Evolutionary conservation across 2,329 filamentous ascomycete species (phyloP), one percentile per base, ranked within the genome.

Genomic region (Botrytis tulipae): DNA sequence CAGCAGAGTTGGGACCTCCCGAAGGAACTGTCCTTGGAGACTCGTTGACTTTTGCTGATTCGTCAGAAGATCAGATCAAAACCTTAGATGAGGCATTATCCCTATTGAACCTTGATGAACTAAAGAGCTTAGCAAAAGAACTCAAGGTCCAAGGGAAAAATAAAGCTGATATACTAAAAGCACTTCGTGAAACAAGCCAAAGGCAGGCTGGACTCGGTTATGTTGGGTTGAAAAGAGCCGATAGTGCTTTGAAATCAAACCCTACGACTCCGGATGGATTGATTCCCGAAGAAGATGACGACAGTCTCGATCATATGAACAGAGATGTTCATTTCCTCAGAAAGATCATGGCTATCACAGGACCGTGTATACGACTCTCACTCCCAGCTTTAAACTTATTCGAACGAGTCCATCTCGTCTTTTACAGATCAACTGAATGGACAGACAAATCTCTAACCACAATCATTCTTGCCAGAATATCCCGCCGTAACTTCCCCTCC

Each of bases 391-490:
- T 94, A 75, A 93, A 91, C 78, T 87, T 99, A 0, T 99, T 99
- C 79, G 94, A 98, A 82, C 89, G 96, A 40, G 94, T 98, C 0
- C 96, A 98, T 83, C 84, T 99, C 3, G 94, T 99, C 42, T 99
- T 98, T 82, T 98, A 98, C 82, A 88, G 95, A 74, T 98, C 95
- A 16, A 97, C 94, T 0, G 93, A 97, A 81, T 99, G 96, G 96
- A 97, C 95, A 0, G 95, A 98, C 79, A 98, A 97, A 82, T 98
- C 95, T 1, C 85, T 99, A 22, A 98, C 94, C 1, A 95, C 95
- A 0, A 95, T 98, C 71, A 97, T 99, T 62, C 87, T 99, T 8
- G 93, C 96, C 12, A 95, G 95, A 76, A 97, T 97, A 73, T 93
- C 95, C 2, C 88, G 90, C 61, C 88, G 93, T 51, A 96, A 95